Conservation (phyloP, 2,329 filamentous ascomycete genomes). For the Periconia macrospinosa region DNA sequence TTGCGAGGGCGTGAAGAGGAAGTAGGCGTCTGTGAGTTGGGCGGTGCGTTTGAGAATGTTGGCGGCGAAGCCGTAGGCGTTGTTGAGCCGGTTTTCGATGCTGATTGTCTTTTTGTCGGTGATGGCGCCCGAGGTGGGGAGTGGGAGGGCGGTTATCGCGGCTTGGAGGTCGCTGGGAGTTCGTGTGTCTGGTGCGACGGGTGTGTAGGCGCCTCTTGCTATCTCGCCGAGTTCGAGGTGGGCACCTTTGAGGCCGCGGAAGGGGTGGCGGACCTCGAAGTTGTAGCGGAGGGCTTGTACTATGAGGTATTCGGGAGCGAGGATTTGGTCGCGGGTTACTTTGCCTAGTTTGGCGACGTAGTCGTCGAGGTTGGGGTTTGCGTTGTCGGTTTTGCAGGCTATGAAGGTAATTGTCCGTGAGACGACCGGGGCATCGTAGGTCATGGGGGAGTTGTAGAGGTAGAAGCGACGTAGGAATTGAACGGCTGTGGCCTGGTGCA, state of each 20-base stretch:
- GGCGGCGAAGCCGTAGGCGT: conserved; percentile 73
- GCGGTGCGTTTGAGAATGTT: conserved; percentile 63
- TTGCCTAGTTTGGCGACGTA: conserved; percentile 57
- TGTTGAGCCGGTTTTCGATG: conserved; percentile 52
- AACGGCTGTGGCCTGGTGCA: conserved; percentile 71
- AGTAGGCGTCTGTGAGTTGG: conserved; percentile 91
- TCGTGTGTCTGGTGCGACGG: conserved; percentile 18
- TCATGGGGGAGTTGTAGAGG: conserved; percentile 93
- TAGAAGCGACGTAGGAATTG: conserved; percentile 95
- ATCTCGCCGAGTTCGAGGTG: conserved; percentile 78
- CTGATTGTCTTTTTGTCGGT: conserved; percentile 18
- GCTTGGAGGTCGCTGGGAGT: conserved; percentile 26
- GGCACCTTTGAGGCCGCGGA: conserved; percentile 81
- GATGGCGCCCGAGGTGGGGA: conserved; percentile 13
- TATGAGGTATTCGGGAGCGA: conserved; percentile 89
- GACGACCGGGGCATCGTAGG: conserved; percentile 87
- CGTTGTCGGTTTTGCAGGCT: conserved; percentile 87
- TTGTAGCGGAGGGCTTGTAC: conserved; percentile 92
- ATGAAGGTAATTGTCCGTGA: conserved; percentile 91
- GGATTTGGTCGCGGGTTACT: conserved; percentile 75
- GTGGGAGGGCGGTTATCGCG: conserved; percentile 32
- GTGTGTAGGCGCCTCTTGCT: conserved; percentile 60
- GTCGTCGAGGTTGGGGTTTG: conserved; percentile 67
- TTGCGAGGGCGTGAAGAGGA: conserved; percentile 91
- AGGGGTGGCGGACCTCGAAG: conserved; percentile 90